These are phyloP conservation scores for Penicillium roqueforti DNA, from an alignment of 495 filamentous ascomycete species.

Conservation along the genomic window DNA sequence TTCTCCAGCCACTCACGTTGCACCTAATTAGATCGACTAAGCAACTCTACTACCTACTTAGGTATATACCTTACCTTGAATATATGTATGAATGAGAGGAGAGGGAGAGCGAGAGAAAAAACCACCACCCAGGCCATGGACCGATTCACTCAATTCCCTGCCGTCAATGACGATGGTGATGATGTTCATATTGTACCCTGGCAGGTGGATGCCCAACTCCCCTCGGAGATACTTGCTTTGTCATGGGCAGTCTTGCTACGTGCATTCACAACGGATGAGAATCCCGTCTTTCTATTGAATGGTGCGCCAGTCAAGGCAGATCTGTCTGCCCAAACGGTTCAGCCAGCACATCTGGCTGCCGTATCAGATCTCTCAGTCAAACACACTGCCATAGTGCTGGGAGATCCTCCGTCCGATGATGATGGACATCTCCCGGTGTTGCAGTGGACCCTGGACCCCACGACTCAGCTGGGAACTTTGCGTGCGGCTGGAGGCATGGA, in stretches of 20 bases:
- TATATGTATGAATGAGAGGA: not conserved
- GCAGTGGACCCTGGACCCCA: constrained; percentile 18
- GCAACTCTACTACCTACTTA: constrained; percentile 6
- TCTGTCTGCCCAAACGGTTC: constrained; percentile 22
- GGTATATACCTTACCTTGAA: not conserved
- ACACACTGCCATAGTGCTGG: constrained; percentile 18
- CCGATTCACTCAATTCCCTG: constrained; percentile 23
- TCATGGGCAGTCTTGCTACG: constrained; percentile 40
- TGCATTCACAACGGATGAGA: constrained; percentile 34
- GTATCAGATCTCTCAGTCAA: constrained; percentile 14
- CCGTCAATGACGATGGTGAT: constrained; percentile 13
- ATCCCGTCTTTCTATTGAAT: constrained; percentile 34
- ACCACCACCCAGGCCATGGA: constrained; percentile 14
- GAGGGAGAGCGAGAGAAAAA: not conserved
- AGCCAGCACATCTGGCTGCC: constrained; percentile 14
- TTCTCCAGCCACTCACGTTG: constrained; percentile 22
- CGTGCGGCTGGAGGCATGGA: constrained; percentile 24
- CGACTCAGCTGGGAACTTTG: constrained; percentile 21
- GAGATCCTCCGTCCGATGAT: constrained; percentile 4
- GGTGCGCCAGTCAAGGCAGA: constrained; percentile 31
- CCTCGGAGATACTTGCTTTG: constrained; percentile 26
- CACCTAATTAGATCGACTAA: constrained; percentile 20
- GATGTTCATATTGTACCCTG: constrained; percentile 19
- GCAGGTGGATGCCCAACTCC: constrained; percentile 18
- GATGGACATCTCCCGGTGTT: constrained; percentile 8